Percentiles rank a stretch among this genome's conserved stretches.
Evolutionary conservation across 2,329 filamentous ascomycete species (phyloP).

Genomic region (Clonostachys rosea): DNA sequence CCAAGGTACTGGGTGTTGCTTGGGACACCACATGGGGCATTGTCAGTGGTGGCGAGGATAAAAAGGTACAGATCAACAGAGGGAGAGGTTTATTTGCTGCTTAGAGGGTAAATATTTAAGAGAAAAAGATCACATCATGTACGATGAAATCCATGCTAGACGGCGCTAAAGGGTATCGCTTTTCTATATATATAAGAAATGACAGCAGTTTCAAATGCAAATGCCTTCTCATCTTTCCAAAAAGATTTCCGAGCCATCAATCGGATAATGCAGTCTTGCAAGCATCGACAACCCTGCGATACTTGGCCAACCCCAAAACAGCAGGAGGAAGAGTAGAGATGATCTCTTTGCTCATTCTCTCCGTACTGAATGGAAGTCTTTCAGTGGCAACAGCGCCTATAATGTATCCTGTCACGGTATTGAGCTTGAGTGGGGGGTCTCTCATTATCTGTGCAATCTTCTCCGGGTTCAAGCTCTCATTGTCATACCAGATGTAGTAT

Average conservation of each 20-base stretch:
- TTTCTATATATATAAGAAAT: neutral
- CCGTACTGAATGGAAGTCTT: slow-evolving; percentile 40
- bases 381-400: slow-evolving; percentile 48
- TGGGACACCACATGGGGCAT: slow-evolving; percentile 89
- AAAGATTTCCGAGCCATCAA: neutral
- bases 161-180: neutral
- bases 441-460: slow-evolving; percentile 52
- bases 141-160: neutral
- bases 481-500: slow-evolving; percentile 60
- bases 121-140: neutral
- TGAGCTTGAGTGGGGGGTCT: slow-evolving; percentile 50
- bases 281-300: slow-evolving; percentile 15
- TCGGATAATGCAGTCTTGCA: neutral
- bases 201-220: neutral
- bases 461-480: slow-evolving; percentile 39
- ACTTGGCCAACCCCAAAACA: slow-evolving; percentile 10
- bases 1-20: slow-evolving; percentile 83
- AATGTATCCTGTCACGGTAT: slow-evolving; percentile 56
- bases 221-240: neutral
- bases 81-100: slow-evolving; percentile 46
- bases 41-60: slow-evolving; percentile 89
- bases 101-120: slow-evolving; percentile 11
- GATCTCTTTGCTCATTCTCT: slow-evolving; percentile 39
- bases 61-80: slow-evolving; percentile 86
- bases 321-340: slow-evolving; percentile 23